phyloP scores from a whole-genome alignment of 768 basidiomycete species.

The Agrocybe praecox region DNA sequence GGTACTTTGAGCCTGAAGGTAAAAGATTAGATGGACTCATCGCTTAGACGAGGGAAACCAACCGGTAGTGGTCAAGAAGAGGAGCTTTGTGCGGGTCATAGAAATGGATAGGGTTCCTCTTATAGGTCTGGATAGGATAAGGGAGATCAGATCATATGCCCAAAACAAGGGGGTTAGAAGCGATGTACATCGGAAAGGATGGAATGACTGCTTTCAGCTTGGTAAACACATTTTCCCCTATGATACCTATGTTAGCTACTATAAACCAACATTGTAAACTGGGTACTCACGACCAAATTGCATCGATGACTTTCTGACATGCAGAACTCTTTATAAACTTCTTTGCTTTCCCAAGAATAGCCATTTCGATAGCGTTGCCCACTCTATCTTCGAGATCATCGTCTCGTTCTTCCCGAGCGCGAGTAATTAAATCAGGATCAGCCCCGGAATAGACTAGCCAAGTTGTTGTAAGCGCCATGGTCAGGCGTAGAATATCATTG shows the following conservation, averaged over 20 bases:
- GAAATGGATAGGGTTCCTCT: slow-evolving; percentile 87
- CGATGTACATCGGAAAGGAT: slow-evolving; percentile 83
- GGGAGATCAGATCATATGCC: not conserved
- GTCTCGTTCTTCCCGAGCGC: slow-evolving; percentile 65
- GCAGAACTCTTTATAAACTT: slow-evolving; percentile 88
- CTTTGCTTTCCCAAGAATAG: slow-evolving; percentile 85
- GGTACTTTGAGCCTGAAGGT: slow-evolving; percentile 84
- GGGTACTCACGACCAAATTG: slow-evolving; percentile 68
- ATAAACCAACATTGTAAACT: not conserved
- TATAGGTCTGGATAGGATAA: slow-evolving; percentile 80
- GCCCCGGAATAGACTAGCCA: slow-evolving; percentile 85
- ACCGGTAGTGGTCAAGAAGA: slow-evolving; percentile 95
- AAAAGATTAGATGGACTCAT: not conserved
- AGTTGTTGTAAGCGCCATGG: slow-evolving; percentile 70
- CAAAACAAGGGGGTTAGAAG: not conserved
- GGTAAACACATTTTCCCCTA: slow-evolving; percentile 92
- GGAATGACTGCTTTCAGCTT: slow-evolving; percentile 83
- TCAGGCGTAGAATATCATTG: slow-evolving; percentile 67
- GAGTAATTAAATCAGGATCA: slow-evolving; percentile 55
- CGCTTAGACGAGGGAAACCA: slow-evolving; percentile 14
- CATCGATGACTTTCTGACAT: slow-evolving; percentile 89
- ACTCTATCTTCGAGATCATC: slow-evolving; percentile 77
- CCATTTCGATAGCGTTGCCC: slow-evolving; percentile 93
- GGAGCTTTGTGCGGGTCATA: slow-evolving; percentile 95
- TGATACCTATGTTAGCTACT: slow-evolving; percentile 10